A percentile compares a stretch with the other conserved stretches of the same genome.
phyloP scores from a whole-genome alignment of 805 yeast genomes.

The Myxozyma nipponensis region DNA sequence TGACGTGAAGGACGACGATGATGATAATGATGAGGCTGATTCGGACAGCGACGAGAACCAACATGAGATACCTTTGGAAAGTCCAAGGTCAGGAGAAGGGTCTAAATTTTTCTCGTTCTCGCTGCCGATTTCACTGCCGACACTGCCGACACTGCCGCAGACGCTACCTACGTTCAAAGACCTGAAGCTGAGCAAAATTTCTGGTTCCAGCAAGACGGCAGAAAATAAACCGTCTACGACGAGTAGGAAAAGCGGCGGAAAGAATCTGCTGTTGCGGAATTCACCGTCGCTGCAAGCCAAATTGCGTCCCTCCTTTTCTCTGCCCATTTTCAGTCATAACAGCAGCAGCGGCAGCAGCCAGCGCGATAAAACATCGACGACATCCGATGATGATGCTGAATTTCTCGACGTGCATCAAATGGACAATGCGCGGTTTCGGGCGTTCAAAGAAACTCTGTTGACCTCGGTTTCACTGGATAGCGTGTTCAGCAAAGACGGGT shows the following conservation, averaged over 20 bases:
- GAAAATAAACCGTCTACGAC: not conserved
- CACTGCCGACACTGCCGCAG: constrained; percentile 1
- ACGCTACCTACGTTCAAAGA: not conserved
- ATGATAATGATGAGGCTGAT: not conserved
- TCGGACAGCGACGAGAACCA: not conserved
- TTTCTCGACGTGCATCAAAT: constrained; percentile 49
- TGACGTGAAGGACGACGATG: not conserved
- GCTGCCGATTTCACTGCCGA: constrained; percentile 13
- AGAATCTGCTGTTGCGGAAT: not conserved
- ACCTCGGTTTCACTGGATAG: constrained; percentile 45
- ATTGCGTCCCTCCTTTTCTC: not conserved
- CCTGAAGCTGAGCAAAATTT: not conserved
- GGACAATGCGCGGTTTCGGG: constrained; percentile 65
- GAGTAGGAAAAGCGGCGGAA: not conserved
- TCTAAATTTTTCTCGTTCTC: constrained; percentile 10
- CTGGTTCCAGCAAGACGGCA: not conserved
- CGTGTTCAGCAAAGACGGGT: constrained; percentile 29
- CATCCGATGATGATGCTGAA: constrained; percentile 30
- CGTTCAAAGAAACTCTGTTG: constrained; percentile 60
- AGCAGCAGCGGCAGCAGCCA: too few relatives aligned
- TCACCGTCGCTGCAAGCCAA: not conserved
- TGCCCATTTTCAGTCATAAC: not conserved
- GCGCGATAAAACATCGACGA: not conserved
- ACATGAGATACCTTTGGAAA: not conserved
- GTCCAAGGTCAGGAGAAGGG: not conserved